Conservation (phyloP, 2,329 filamentous ascomycete species). For the Colletotrichum sp. region DNA sequence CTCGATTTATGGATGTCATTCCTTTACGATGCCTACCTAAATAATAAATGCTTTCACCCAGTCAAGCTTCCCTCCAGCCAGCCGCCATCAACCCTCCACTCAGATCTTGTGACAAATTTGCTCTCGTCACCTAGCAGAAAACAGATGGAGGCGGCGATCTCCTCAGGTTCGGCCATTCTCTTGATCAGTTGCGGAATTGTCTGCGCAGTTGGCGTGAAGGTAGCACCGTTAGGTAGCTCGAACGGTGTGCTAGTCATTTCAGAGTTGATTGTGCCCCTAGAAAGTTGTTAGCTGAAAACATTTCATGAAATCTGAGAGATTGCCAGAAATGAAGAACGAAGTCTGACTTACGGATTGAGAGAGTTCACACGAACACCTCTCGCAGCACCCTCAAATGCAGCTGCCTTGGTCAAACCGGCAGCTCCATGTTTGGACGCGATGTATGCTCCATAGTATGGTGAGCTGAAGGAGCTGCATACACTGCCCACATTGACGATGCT, state of each 20-base stretch:
- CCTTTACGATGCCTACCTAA: background rate
- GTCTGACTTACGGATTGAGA: background rate
- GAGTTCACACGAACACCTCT: conserved; percentile 26
- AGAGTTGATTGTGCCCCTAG: conserved; percentile 30
- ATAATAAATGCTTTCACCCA: background rate
- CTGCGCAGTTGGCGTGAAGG: background rate
- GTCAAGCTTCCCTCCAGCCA: conserved; percentile 47
- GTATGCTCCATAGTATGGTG: conserved; percentile 33
- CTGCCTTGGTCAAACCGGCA: conserved; percentile 42
- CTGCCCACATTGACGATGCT: conserved; percentile 51
- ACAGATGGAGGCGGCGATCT: conserved; percentile 32
- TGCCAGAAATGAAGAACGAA: background rate
- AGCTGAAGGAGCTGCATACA: conserved; percentile 30
- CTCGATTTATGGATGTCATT: background rate
- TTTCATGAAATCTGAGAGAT: background rate
- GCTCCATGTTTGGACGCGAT: conserved; percentile 42
- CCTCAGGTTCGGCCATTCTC: conserved; percentile 30
- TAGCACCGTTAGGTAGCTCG: conserved; percentile 24
- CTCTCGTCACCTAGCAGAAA: conserved; percentile 37
- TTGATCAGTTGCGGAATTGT: conserved; percentile 30
- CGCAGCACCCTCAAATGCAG: conserved; percentile 41
- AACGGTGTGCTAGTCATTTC: conserved; percentile 31
- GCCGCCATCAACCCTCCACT: conserved; percentile 33
- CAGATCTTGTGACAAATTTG: conserved; percentile 29
- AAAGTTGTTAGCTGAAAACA: background rate